Evolutionary conservation across 106 monocot species (phyloP).

Genomic region (Xerophyta viscosa): DNA sequence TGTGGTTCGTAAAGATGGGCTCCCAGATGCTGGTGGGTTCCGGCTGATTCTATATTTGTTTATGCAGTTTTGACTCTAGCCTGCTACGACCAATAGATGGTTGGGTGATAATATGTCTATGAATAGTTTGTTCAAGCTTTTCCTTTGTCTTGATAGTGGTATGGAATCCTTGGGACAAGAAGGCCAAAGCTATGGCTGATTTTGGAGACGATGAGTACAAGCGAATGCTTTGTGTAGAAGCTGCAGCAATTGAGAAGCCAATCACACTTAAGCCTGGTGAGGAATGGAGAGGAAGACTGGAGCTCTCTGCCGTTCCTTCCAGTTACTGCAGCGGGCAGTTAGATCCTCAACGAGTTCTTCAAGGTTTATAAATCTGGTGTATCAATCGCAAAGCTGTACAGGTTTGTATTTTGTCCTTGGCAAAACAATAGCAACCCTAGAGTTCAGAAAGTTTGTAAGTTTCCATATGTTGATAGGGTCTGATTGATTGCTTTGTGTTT

Average conservation of each 20-base stretch:
- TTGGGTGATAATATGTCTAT: too few relatives aligned
- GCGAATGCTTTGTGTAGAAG: constrained; percentile 51
- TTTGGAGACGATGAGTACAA: constrained; percentile 53
- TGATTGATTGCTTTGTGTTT: too few relatives aligned
- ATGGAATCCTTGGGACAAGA: constrained; percentile 1
- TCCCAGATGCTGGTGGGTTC: constrained; percentile 88
- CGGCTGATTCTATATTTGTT: constrained; percentile 2
- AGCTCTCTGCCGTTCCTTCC: constrained; percentile 41
- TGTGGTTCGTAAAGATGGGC: constrained; percentile 70
- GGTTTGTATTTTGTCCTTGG: too few relatives aligned
- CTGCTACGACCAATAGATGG: too few relatives aligned
- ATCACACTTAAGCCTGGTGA: constrained; percentile 47
- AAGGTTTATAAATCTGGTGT: constrained; percentile 1
- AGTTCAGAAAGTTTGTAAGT: too few relatives aligned
- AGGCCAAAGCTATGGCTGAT: constrained; percentile 2
- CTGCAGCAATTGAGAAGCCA: constrained; percentile 44
- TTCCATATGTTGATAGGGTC: too few relatives aligned
- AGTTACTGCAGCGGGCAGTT: constrained; percentile 55
- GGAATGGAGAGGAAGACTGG: constrained; percentile 54
- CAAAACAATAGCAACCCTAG: too few relatives aligned
- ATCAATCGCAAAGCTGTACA: neutral
- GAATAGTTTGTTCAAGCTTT: neutral
- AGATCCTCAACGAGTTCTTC: constrained; percentile 26
- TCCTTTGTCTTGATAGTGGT: neutral
- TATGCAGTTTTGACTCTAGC: too few relatives aligned